Evolutionary conservation across 108 stramenopile genomes (phyloP).

Genomic region (Nitzschia putrida): DNA sequence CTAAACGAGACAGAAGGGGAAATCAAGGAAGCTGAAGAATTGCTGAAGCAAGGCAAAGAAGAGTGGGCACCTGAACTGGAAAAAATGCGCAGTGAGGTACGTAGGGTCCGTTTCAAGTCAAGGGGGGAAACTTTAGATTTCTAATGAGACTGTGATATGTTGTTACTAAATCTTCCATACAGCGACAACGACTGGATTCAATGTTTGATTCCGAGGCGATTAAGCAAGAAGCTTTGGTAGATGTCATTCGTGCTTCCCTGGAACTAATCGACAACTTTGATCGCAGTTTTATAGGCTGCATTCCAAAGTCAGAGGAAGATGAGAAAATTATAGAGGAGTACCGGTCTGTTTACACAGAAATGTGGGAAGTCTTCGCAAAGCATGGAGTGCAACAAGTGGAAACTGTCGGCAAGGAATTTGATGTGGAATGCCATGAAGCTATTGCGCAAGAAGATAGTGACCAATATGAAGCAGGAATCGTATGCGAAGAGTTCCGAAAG

Average conservation of each 20-base stretch:
- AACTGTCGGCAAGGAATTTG: slow-evolving; percentile 84
- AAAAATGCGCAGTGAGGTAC: slow-evolving; percentile 60
- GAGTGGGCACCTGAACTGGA: slow-evolving; percentile 85
- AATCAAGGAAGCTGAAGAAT: slow-evolving; percentile 59
- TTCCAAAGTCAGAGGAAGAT: slow-evolving; percentile 62
- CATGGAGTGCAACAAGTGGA: slow-evolving; percentile 80
- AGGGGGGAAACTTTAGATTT: no score
- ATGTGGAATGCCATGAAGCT: slow-evolving; percentile 88
- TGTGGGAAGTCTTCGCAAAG: slow-evolving; percentile 60
- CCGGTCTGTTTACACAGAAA: slow-evolving; percentile 62
- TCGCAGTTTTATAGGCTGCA: slow-evolving; percentile 72
- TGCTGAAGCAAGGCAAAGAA: slow-evolving; percentile 58
- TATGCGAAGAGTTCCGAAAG: slow-evolving; percentile 85
- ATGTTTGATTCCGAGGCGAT: no score
- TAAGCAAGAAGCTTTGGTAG: not conserved
- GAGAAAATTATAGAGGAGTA: slow-evolving; percentile 68
- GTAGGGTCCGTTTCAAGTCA: not conserved
- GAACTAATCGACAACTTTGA: slow-evolving; percentile 82
- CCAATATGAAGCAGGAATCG: slow-evolving; percentile 84
- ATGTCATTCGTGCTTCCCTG: slow-evolving; percentile 62
- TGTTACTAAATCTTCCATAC: no score
- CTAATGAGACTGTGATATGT: no score
- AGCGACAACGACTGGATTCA: no score
- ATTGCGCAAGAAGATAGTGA: slow-evolving; percentile 77
- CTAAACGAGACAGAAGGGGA: slow-evolving; percentile 56